Conservation (phyloP, 805 yeast genomes). For the Isabelozyma heimii region DNA sequence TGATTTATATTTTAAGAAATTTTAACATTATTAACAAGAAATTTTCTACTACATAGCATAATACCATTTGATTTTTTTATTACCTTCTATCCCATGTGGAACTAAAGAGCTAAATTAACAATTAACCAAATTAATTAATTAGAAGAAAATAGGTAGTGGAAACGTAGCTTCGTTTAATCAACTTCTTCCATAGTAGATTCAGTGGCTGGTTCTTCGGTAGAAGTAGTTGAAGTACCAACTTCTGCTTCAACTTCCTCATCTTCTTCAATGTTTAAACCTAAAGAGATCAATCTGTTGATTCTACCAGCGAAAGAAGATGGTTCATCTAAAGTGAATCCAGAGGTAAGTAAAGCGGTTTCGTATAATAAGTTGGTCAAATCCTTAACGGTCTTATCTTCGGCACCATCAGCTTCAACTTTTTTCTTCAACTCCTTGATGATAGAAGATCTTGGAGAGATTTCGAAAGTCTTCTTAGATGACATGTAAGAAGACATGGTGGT, state of each 20-base stretch:
- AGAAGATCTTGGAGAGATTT: conserved; percentile 94
- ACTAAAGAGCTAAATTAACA: neutral
- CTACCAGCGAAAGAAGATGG: conserved; percentile 97
- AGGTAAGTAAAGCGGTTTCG: conserved; percentile 97
- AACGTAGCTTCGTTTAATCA: conserved; percentile 52
- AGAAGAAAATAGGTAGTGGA: neutral
- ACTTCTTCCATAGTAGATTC: conserved; percentile 99
- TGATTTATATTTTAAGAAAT: neutral
- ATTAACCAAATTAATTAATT: neutral
- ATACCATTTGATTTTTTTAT: neutral
- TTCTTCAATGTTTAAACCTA: conserved; percentile 97
- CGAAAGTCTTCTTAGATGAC: conserved; percentile 99
- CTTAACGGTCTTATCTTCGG: conserved; percentile 97
- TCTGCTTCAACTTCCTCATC: conserved; percentile 59
- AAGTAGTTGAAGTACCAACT: conserved; percentile 44
- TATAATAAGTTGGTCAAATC: conserved; percentile 93
- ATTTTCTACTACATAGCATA: neutral
- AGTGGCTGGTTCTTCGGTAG: conserved; percentile 65
- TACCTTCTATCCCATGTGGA: neutral
- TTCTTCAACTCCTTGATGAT: conserved; percentile 93
- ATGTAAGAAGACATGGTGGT: conserved; percentile 98
- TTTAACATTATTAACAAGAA: neutral
- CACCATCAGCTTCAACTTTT: conserved; percentile 96
- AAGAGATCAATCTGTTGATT: conserved; percentile 96
- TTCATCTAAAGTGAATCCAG: conserved; percentile 98